Base-by-base conservation (phyloP, 352 stramenopile species). In the Phytophthora pluvialis region DNA sequence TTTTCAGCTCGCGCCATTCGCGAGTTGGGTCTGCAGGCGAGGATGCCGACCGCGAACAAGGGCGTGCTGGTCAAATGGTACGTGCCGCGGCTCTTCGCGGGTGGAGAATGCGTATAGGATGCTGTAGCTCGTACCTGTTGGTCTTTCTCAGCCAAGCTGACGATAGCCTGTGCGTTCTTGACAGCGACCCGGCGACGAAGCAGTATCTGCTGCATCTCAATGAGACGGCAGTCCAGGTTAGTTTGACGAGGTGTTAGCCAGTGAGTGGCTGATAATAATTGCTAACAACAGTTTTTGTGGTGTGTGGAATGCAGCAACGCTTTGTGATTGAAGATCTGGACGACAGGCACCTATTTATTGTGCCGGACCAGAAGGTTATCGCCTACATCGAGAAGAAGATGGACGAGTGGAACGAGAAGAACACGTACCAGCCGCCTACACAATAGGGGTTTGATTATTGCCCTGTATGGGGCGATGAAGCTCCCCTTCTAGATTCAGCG, bases 251-350 rank as follows among this genome's bases (percentile, higher is more conserved):
- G 8, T 39, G n/a, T 38, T 38, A 40, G 33, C 12, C 16, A 33
- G 10, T 32, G n/a, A 15, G 3, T 44, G 18, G 21, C 9, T n/a
- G 31, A 18, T 51, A 4, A 11, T 31, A 9, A 3, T n/a, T 36
- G 32, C 13, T 48, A 55, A 53, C 11, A 21, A 21, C n/a, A 12
- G 8, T 50, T 26, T 33, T 50, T 6, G 45, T 47, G 16, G 21
- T 58, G 10, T 51, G 11, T 58, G 54, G 12, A 28, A 15, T 57
- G 25, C 61, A 92, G 81, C 80, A 92, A 60, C 81, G 86, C 51
- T 95, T 95, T 74, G 86, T 95, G 63, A 95, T 95, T 58, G 84
- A 93, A 75, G 86, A 95, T 67, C 68, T 95, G 45, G 86, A 95
- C 64, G 86, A 95, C 52, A 86, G 60, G 31, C 86, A 95, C 48